phyloP scores from a whole-genome alignment of 257 asterid genomes.

The Leptodermis oblonga region DNA sequence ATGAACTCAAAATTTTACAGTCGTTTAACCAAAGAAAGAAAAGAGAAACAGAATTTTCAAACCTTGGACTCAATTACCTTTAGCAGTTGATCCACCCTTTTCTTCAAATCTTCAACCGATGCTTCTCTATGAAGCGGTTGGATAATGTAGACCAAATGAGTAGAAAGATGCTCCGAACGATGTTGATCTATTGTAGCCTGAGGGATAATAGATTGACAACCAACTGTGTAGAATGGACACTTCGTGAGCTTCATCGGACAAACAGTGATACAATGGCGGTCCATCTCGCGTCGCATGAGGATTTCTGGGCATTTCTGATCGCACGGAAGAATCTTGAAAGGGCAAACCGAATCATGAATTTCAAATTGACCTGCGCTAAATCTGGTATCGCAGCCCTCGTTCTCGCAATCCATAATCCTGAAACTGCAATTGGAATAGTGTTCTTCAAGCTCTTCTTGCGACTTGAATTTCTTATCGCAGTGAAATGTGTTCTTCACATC shows the following conservation, averaged over 20 bases:
- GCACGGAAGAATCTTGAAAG: conserved; percentile 62
- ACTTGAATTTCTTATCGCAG: conserved; percentile 48
- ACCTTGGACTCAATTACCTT: conserved; percentile 33
- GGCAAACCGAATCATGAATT: conserved; percentile 52
- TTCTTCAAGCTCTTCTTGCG: conserved; percentile 39
- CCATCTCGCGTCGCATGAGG: conserved; percentile 74
- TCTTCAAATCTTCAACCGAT: conserved; percentile 38
- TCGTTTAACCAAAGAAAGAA: too few species aligned
- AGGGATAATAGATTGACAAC: conserved; percentile 52
- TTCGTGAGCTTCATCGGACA: conserved; percentile 75
- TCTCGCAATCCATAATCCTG: conserved; percentile 40
- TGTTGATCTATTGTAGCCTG: conserved; percentile 44
- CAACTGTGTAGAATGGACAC: conserved; percentile 58
- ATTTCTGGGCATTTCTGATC: conserved; percentile 58
- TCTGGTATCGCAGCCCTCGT: conserved; percentile 59
- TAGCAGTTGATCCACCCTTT: conserved; percentile 40
- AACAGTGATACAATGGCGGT: conserved; percentile 63
- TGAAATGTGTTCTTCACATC: conserved; percentile 46
- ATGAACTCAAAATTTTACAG: neutral
- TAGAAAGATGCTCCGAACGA: conserved; percentile 38
- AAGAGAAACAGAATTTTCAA: neutral
- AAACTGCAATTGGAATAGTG: conserved; percentile 44
- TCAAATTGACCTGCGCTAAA: conserved; percentile 52
- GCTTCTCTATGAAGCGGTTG: conserved; percentile 47
- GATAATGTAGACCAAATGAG: conserved; percentile 48